Evolutionary conservation across 768 basidiomycete species (phyloP).

Genomic region (Dendrothele bispora): DNA sequence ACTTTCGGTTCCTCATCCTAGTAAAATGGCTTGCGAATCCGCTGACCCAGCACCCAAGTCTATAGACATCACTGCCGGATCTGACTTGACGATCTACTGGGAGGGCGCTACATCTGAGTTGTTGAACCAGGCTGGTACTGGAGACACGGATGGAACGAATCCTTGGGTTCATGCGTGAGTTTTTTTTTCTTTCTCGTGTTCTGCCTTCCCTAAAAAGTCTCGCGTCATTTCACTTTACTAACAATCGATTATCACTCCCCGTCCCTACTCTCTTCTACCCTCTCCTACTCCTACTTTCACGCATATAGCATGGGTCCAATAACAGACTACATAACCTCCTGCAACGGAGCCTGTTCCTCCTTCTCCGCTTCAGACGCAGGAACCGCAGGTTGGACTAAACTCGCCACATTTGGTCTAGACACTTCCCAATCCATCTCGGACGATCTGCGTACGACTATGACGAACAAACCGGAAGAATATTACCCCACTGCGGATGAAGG

Average conservation of each 20-base stretch:
- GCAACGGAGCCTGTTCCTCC: conserved; percentile 20
- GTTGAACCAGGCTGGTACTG: conserved; percentile 16
- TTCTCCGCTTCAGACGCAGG: conserved; percentile 24
- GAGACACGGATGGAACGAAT: conserved; percentile 15
- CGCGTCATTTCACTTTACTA: not conserved
- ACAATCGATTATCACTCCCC: no score
- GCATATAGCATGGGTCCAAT: conserved; percentile 19
- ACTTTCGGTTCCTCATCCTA: not conserved
- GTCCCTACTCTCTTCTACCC: not conserved
- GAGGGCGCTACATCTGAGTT: conserved; percentile 21
- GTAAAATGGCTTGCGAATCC: conserved; percentile 21
- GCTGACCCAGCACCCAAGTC: conserved; percentile 17
- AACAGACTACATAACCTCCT: conserved; percentile 21
- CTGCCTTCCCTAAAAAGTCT: not conserved
- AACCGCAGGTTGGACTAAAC: conserved; percentile 21
- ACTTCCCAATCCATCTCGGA: conserved; percentile 18
- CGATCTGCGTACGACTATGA: conserved; percentile 18
- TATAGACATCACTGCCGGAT: conserved; percentile 16
- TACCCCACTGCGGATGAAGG: conserved; percentile 15
- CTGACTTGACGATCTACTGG: conserved; percentile 15
- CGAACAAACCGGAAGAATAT: conserved; percentile 19
- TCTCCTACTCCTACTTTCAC: not conserved
- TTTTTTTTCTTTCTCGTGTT: not conserved
- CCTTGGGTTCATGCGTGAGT: conserved; percentile 26
- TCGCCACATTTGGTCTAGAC: conserved; percentile 20